Evolutionary conservation across 441 rosid genomes (phyloP).

Genomic region (Bocquillonia castaneifolia): DNA sequence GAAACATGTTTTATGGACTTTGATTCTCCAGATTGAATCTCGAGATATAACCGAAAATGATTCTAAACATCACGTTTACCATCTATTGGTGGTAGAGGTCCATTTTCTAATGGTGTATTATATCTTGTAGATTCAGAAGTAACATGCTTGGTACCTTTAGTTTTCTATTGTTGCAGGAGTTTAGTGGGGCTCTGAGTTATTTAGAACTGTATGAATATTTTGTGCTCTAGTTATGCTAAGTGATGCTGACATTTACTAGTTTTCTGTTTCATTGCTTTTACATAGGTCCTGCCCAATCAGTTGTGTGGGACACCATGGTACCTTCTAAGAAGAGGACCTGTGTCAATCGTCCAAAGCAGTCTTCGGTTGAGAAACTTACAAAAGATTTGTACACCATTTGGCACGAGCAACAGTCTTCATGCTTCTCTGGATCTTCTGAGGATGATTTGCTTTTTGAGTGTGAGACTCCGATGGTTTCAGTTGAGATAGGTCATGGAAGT

Average conservation of each 20-base stretch:
- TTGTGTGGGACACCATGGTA: slow-evolving; percentile 81
- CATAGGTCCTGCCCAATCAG: slow-evolving; percentile 82
- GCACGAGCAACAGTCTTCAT: slow-evolving; percentile 89
- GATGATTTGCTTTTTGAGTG: slow-evolving; percentile 89
- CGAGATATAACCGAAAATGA: background rate
- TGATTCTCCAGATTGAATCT: slow-evolving; percentile 6
- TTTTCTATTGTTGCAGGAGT: background rate
- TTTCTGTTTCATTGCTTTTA: slow-evolving; percentile 13
- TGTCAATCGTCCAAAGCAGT: slow-evolving; percentile 70
- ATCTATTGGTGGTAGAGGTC: background rate
- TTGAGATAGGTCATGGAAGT: slow-evolving; percentile 97
- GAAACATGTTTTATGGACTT: background rate
- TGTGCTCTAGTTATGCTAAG: background rate
- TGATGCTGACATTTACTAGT: slow-evolving; percentile 6
- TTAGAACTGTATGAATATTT: slow-evolving; percentile 4
- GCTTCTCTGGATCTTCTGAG: slow-evolving; percentile 80
- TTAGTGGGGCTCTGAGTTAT: background rate
- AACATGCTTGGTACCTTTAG: background rate
- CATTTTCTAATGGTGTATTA: background rate
- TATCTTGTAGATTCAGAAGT: background rate
- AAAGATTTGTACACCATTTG: slow-evolving; percentile 74
- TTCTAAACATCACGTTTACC: background rate
- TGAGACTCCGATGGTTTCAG: slow-evolving; percentile 90
- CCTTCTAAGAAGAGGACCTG: slow-evolving; percentile 91
- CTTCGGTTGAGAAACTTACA: slow-evolving; percentile 89